Evolutionary conservation across 2,329 filamentous ascomycete genomes (phyloP).

Genomic region (Exophiala lecanii-corni): DNA sequence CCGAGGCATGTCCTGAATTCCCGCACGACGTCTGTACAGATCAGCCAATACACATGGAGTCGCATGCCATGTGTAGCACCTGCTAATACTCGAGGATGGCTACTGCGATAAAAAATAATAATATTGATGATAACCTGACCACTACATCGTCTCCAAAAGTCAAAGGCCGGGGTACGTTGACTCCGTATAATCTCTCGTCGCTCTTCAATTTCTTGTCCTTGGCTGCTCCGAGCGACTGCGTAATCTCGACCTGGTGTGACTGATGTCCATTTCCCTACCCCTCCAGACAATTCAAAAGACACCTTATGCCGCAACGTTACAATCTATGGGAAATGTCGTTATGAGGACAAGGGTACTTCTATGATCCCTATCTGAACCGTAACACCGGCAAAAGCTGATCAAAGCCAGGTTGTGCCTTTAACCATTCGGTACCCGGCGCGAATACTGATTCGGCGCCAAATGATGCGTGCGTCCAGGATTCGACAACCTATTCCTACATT

Average conservation of each 20-base stretch:
- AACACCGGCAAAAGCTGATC: neutral
- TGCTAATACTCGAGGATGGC: conserved; percentile 34
- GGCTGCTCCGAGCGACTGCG: too few relatives aligned
- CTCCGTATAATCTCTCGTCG: neutral
- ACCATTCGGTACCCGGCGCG: conserved; percentile 53
- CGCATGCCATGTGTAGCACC: conserved; percentile 16
- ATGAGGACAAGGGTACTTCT: conserved; percentile 69
- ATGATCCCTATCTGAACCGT: neutral
- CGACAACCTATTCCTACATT: too few relatives aligned
- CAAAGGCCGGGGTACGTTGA: conserved; percentile 44
- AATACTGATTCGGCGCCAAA: conserved; percentile 37
- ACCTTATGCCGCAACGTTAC: conserved; percentile 88
- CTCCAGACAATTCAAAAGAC: conserved; percentile 70
- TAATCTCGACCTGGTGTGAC: neutral
- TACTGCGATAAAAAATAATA: conserved; percentile 38
- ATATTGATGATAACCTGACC: conserved; percentile 43
- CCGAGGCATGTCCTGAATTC: conserved; percentile 1
- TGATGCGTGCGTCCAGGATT: conserved; percentile 25
- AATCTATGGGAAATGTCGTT: conserved; percentile 89
- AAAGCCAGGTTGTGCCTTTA: conserved; percentile 69
- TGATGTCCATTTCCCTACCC: conserved; percentile 1
- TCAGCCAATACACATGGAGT: conserved; percentile 15
- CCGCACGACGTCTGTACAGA: neutral
- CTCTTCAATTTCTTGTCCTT: neutral
- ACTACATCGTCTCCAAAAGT: conserved; percentile 43